A percentile compares a stretch with the other conserved stretches of the same genome.
Evolutionary conservation across 1,139 yeast genomes (phyloP).

Genomic region (Saccharomyces pastorianus): DNA sequence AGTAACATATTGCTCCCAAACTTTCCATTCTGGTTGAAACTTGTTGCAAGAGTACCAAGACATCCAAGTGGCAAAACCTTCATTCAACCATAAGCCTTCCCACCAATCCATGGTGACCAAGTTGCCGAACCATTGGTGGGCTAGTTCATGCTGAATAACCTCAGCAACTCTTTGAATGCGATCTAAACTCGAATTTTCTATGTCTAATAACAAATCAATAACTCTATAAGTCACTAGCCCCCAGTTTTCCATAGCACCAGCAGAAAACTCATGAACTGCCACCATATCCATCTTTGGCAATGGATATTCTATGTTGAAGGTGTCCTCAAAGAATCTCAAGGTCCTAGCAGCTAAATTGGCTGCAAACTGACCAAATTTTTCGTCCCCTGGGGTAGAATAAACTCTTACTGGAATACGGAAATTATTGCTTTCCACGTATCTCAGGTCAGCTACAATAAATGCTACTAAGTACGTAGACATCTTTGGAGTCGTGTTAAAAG

Average conservation of each 20-base stretch:
- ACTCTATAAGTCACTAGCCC: conserved; percentile 68
- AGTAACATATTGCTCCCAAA: conserved; percentile 55
- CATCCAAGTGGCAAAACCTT: conserved; percentile 82
- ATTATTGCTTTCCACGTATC: conserved; percentile 51
- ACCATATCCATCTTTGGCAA: conserved; percentile 67
- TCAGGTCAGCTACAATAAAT: conserved; percentile 70
- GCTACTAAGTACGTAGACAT: conserved; percentile 74
- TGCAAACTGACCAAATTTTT: conserved; percentile 56
- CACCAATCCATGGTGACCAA: conserved; percentile 82
- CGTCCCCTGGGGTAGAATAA: conserved; percentile 64
- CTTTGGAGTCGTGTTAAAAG: conserved; percentile 52
- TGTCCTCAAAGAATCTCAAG: conserved; percentile 54
- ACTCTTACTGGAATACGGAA: conserved; percentile 49
- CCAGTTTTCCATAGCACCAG: conserved; percentile 82
- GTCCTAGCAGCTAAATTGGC: conserved; percentile 59
- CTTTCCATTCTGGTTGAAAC: conserved; percentile 56
- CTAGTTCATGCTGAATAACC: conserved; percentile 73
- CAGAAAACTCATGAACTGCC: conserved; percentile 68
- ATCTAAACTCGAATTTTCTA: conserved; percentile 35
- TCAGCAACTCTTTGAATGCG: conserved; percentile 56
- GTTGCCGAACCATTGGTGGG: conserved; percentile 82
- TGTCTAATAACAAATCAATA: conserved; percentile 58
- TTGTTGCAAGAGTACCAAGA: conserved; percentile 42
- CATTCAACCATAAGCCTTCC: conserved; percentile 79
- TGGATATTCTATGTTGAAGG: conserved; percentile 61